A percentile compares a stretch with the other conserved stretches of the same genome.
Evolutionary conservation across 1,284 basidiomycete species (phyloP).

Genomic region (Austropuccinia psidii): DNA sequence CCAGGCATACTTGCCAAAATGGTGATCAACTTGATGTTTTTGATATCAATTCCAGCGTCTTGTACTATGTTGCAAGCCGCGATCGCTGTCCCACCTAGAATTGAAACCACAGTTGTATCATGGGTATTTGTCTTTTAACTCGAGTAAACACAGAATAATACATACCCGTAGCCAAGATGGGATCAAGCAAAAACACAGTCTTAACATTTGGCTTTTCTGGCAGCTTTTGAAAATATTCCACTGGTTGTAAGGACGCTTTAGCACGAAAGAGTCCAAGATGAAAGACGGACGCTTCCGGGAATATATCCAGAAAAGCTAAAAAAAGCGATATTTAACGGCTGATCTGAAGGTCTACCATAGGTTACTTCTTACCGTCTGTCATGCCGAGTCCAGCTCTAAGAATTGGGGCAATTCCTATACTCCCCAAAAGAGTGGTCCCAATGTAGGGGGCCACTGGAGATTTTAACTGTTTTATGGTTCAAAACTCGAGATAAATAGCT

Average conservation of each 20-base stretch:
- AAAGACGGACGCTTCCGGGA: slow-evolving; percentile 78
- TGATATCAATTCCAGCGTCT: slow-evolving; percentile 46
- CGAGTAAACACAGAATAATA: background rate
- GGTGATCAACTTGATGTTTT: slow-evolving; percentile 69
- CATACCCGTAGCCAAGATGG: slow-evolving; percentile 77
- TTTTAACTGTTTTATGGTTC: slow-evolving; percentile 44
- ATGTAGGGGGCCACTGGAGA: slow-evolving; percentile 50
- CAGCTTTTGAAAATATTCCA: slow-evolving; percentile 94
- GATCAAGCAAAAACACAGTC: slow-evolving; percentile 71
- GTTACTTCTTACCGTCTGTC: slow-evolving; percentile 59
- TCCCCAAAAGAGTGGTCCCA: slow-evolving; percentile 51
- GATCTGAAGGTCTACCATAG: too few species aligned
- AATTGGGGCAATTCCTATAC: slow-evolving; percentile 79
- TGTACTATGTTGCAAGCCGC: slow-evolving; percentile 45
- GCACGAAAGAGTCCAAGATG: slow-evolving; percentile 86
- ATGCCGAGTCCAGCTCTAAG: slow-evolving; percentile 89
- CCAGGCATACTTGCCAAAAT: slow-evolving; percentile 73
- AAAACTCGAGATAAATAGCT: too few species aligned
- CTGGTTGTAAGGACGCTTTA: slow-evolving; percentile 79
- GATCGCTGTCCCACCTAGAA: slow-evolving; percentile 22
- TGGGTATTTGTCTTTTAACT: too few species aligned
- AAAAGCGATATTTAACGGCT: too few species aligned
- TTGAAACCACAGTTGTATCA: slow-evolving; percentile 48
- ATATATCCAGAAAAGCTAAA: slow-evolving; percentile 61
- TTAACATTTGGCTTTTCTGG: slow-evolving; percentile 70